A percentile compares a stretch with the other conserved stretches of the same genome.
These are phyloP conservation scores for Astrocystis sublimbata DNA, from an alignment of 495 filamentous ascomycete species.

Conservation along the genomic window DNA sequence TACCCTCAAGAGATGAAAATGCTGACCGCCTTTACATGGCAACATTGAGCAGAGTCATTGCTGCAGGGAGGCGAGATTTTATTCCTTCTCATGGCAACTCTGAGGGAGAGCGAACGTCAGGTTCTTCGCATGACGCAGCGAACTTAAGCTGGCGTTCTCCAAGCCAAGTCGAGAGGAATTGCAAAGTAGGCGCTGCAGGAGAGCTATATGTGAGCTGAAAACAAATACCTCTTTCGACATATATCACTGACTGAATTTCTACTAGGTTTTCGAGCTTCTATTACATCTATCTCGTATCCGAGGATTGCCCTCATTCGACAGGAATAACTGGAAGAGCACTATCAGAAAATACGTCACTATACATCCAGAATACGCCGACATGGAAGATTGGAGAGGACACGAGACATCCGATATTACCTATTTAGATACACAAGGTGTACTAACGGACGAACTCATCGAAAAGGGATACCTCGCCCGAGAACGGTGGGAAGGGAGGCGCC, in stretches of 20 bases:
- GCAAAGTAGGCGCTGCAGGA: slow-evolving; percentile 19
- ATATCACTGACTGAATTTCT: background rate
- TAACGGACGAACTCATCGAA: slow-evolving; percentile 10
- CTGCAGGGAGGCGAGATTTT: background rate
- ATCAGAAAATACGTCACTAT: slow-evolving; percentile 8
- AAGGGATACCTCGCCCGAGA: slow-evolving; percentile 32
- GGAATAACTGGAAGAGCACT: slow-evolving; percentile 16
- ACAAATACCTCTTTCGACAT: background rate
- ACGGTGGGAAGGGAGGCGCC: slow-evolving; percentile 28
- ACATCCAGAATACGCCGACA: slow-evolving; percentile 13
- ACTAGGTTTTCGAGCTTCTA: slow-evolving; percentile 12
- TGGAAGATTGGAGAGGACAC: slow-evolving; percentile 19
- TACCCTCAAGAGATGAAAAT: background rate
- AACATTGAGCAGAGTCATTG: slow-evolving; percentile 9
- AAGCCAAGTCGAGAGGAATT: slow-evolving; percentile 9
- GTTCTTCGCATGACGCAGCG: background rate
- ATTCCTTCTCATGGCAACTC: background rate
- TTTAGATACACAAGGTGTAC: slow-evolving; percentile 26
- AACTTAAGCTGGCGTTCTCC: background rate
- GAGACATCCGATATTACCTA: slow-evolving; percentile 42
- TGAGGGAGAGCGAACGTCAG: background rate
- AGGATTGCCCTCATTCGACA: background rate
- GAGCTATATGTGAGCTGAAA: slow-evolving; percentile 16
- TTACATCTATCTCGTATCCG: background rate
- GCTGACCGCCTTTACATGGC: background rate